Percentiles rank a stretch among this genome's conserved stretches.
These are phyloP conservation scores for Purshia tridentata DNA, from an alignment of 306 rosid genomes.

Conservation along the genomic window DNA sequence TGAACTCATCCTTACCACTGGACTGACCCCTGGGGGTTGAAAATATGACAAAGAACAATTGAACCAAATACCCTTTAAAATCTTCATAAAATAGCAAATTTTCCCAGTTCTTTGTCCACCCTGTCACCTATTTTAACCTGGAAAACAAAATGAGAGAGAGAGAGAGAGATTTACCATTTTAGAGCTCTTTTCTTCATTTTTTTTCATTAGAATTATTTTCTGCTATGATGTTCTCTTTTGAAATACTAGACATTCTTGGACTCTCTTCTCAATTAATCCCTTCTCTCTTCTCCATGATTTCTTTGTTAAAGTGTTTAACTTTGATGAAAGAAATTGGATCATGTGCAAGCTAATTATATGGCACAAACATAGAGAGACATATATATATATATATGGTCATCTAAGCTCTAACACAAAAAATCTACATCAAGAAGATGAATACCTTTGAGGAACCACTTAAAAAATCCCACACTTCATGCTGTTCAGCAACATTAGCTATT, in stretches of 20 bases:
- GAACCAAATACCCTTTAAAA: no score
- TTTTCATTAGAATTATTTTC: no score
- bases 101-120: no score
- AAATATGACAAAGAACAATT: no score
- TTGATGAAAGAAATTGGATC: not conserved
- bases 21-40: no score
- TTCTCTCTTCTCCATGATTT: not conserved
- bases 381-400: not conserved
- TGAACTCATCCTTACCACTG: no score
- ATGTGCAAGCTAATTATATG: not conserved
- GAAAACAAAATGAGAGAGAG: no score
- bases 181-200: no score
- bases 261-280: not conserved
- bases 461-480: constrained; percentile 97
- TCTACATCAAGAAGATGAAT: constrained; percentile 28
- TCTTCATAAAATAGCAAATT: no score
- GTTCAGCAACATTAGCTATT: constrained; percentile 92
- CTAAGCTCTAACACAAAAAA: constrained; percentile 16
- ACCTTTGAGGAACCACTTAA: constrained; percentile 93
- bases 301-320: not conserved
- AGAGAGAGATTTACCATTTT: no score
- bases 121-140: no score
- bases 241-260: not conserved
- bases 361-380: constrained; percentile 9
- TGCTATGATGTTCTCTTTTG: not conserved